These are phyloP conservation scores for Stemphylium lycopersici DNA, from an alignment of 2,329 filamentous ascomycete species.

Conservation along the genomic window DNA sequence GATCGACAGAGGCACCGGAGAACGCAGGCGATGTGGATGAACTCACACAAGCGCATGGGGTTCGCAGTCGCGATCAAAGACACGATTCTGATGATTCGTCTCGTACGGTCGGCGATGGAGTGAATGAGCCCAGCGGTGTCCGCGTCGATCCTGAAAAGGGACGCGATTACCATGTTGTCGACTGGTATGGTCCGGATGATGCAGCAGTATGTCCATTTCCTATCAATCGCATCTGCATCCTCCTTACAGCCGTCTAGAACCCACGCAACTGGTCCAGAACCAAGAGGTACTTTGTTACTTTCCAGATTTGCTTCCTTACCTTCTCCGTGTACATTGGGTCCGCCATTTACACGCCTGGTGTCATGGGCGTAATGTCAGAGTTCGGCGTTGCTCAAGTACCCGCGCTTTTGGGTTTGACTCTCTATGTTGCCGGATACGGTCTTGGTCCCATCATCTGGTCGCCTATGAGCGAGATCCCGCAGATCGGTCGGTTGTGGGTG, in stretches of 20 bases:
- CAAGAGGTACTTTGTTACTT: constrained; percentile 55
- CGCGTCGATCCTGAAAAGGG: constrained; percentile 60
- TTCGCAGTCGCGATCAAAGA: constrained; percentile 16
- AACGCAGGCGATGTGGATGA: constrained; percentile 34
- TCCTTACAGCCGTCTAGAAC: constrained; percentile 39
- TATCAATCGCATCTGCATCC: neutral
- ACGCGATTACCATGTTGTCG: constrained; percentile 56
- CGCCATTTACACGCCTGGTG: constrained; percentile 56
- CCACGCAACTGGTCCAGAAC: constrained; percentile 55
- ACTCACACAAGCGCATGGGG: constrained; percentile 13
- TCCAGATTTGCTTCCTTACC: constrained; percentile 56
- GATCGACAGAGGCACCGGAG: constrained; percentile 46
- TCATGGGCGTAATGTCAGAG: constrained; percentile 54
- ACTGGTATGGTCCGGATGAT: constrained; percentile 59
- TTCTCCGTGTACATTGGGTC: constrained; percentile 61
- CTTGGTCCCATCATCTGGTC: constrained; percentile 45
- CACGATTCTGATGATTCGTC: constrained; percentile 19
- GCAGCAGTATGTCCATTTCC: constrained; percentile 33
- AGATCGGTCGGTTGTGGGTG: constrained; percentile 53
- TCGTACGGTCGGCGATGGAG: constrained; percentile 22
- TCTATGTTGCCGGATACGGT: constrained; percentile 41
- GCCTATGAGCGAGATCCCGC: constrained; percentile 57
- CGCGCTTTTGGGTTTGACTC: constrained; percentile 54
- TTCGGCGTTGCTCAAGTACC: constrained; percentile 60
- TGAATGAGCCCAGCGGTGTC: constrained; percentile 48